Evolutionary conservation across 176 grass and related monocot genomes (phyloP).

Genomic region (Eremochloa ophiuroides): DNA sequence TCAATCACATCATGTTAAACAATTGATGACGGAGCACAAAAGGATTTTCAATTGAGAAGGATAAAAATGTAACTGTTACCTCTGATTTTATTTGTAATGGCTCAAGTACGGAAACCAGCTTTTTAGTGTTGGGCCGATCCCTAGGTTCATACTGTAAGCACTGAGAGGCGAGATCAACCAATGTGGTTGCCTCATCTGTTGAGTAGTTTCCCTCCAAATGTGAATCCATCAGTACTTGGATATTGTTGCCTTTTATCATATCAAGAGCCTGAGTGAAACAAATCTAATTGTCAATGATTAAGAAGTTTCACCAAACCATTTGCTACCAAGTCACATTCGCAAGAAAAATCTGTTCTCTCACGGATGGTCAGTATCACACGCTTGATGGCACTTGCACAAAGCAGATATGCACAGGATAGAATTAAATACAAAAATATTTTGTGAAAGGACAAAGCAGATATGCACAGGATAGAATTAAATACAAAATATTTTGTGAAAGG

Average conservation of each 20-base stretch:
- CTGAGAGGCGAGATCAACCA: conserved; percentile 82
- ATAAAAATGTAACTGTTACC: conserved; percentile 28
- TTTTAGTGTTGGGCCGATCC: conserved; percentile 79
- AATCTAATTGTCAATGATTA: conserved; percentile 7
- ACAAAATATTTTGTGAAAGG: neutral
- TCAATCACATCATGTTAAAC: neutral
- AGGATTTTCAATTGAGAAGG: neutral
- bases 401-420: neutral
- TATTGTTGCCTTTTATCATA: conserved; percentile 79
- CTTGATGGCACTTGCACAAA: neutral
- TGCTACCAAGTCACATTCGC: neutral
- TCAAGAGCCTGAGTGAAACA: conserved; percentile 71
- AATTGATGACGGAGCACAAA: conserved; percentile 1
- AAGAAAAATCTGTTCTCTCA: neutral
- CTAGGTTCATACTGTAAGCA: conserved; percentile 93
- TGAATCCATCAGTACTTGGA: conserved; percentile 79
- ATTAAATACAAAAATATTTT: neutral
- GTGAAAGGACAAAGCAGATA: neutral
- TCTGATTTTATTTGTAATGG: conserved; percentile 89
- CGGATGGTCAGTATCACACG: neutral
- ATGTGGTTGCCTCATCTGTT: conserved; percentile 68
- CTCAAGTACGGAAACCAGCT: conserved; percentile 60
- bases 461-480: neutral
- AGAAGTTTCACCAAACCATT: neutral
- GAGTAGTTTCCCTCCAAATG: conserved; percentile 98